These are phyloP conservation scores for Pythium guiyangense DNA, from an alignment of 352 stramenopile genomes.

Conservation along the genomic window DNA sequence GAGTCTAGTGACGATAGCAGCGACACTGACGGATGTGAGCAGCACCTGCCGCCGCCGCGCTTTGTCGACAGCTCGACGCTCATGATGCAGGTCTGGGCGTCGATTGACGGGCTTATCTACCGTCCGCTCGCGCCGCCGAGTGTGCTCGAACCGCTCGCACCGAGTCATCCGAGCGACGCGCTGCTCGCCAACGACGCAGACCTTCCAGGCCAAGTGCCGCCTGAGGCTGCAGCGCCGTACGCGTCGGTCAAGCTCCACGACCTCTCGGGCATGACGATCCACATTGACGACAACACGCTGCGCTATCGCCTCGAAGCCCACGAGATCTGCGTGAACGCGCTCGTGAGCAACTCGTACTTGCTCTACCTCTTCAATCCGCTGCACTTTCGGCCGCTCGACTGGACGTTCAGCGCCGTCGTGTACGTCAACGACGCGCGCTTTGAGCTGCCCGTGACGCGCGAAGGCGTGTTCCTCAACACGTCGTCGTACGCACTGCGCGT, in stretches of 20 bases:
- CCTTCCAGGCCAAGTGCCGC: neutral
- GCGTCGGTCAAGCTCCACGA: constrained; percentile 66
- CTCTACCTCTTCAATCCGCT: constrained; percentile 87
- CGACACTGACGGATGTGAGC: no score
- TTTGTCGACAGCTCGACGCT: constrained; percentile 66
- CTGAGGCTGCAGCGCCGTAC: constrained; percentile 19
- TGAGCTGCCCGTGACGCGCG: constrained; percentile 50
- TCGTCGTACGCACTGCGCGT: constrained; percentile 63
- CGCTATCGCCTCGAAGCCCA: constrained; percentile 53
- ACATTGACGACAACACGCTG: constrained; percentile 82
- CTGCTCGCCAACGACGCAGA: constrained; percentile 4
- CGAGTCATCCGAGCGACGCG: neutral
- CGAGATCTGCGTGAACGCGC: constrained; percentile 70
- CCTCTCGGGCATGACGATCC: constrained; percentile 81
- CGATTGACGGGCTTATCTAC: constrained; percentile 78
- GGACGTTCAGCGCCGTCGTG: constrained; percentile 68
- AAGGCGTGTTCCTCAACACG: constrained; percentile 80
- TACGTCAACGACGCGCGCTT: constrained; percentile 48
- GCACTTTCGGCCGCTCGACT: constrained; percentile 76
- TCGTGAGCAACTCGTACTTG: constrained; percentile 85
- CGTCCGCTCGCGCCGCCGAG: constrained; percentile 61
- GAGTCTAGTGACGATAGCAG: neutral
- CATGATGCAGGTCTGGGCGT: constrained; percentile 87
- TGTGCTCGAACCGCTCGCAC: constrained; percentile 29
- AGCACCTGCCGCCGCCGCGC: neutral